Conservation (phyloP, 164 flowering plant genomes). For the Stephania japonica region DNA sequence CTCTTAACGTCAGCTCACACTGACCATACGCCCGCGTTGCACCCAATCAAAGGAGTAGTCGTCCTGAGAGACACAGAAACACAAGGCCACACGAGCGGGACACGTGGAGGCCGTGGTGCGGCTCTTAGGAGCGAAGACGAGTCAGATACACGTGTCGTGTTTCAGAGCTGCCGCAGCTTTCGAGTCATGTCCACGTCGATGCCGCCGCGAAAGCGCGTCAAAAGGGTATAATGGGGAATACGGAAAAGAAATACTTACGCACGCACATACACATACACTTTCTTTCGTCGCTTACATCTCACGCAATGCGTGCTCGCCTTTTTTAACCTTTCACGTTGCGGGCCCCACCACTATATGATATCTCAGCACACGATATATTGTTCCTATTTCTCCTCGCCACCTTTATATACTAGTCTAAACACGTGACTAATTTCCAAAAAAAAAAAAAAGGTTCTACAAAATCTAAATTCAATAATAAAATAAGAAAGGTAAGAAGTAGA, state of each 20-base stretch:
- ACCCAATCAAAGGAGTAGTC: too few species aligned
- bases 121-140: neutral
- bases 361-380: too few species aligned
- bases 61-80: too few species aligned
- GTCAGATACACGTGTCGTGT: constrained; percentile 4
- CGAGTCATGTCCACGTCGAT: constrained; percentile 10
- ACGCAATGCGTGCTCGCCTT: constrained; percentile 1
- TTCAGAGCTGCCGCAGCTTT: neutral
- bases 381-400: too few species aligned
- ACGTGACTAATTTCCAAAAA: too few species aligned
- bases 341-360: too few species aligned
- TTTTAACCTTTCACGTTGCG: too few species aligned
- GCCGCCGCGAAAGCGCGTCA: constrained; percentile 7
- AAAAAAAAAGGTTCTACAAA: too few species aligned
- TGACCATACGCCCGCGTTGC: neutral
- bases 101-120: neutral
- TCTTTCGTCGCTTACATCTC: constrained; percentile 6
- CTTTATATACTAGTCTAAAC: too few species aligned
- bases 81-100: too few species aligned
- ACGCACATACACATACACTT: neutral
- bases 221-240: neutral
- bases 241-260: neutral
- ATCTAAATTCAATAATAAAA: too few species aligned
- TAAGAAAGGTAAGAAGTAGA: too few species aligned
- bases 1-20: neutral